Conservation (phyloP, 352 stramenopile species). For the Phytophthora lateralis region DNA sequence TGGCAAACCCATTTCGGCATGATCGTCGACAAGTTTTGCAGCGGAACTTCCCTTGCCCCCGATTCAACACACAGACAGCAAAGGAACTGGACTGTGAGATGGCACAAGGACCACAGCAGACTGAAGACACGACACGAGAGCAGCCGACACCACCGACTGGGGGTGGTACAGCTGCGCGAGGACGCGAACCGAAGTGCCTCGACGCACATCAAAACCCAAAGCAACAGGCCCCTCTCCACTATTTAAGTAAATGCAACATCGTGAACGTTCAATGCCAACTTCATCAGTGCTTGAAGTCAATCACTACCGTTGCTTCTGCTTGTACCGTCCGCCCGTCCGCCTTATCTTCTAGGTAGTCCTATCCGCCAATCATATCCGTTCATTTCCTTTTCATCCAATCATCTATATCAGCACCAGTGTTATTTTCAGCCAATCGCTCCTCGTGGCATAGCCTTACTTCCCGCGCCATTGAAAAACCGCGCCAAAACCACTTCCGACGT, state of each 20-base stretch:
- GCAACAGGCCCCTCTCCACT: slow-evolving; percentile 6
- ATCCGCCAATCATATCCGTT: too few relatives aligned
- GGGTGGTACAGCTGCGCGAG: slow-evolving; percentile 30
- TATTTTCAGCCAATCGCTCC: slow-evolving; percentile 8
- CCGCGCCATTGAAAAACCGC: slow-evolving; percentile 14
- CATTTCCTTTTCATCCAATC: not conserved
- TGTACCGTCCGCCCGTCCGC: too few relatives aligned
- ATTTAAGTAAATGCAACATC: too few relatives aligned
- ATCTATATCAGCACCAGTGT: not conserved
- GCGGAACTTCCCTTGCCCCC: not conserved
- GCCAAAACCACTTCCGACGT: too few relatives aligned
- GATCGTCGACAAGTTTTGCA: slow-evolving; percentile 10
- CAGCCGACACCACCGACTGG: slow-evolving; percentile 31
- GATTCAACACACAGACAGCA: slow-evolving; percentile 32
- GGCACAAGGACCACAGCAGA: slow-evolving; percentile 2
- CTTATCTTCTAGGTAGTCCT: too few relatives aligned
- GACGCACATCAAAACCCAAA: slow-evolving; percentile 28
- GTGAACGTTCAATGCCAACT: too few relatives aligned
- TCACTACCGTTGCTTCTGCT: too few relatives aligned
- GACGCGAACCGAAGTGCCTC: slow-evolving; percentile 29
- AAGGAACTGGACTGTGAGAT: slow-evolving; percentile 40
- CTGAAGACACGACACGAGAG: slow-evolving; percentile 2
- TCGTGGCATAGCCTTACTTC: not conserved
- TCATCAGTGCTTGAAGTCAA: too few relatives aligned
- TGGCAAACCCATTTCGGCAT: slow-evolving; percentile 28